Conservation (phyloP, 1,284 basidiomycete species). For the Ceratorhiza oryzae-sativae region DNA sequence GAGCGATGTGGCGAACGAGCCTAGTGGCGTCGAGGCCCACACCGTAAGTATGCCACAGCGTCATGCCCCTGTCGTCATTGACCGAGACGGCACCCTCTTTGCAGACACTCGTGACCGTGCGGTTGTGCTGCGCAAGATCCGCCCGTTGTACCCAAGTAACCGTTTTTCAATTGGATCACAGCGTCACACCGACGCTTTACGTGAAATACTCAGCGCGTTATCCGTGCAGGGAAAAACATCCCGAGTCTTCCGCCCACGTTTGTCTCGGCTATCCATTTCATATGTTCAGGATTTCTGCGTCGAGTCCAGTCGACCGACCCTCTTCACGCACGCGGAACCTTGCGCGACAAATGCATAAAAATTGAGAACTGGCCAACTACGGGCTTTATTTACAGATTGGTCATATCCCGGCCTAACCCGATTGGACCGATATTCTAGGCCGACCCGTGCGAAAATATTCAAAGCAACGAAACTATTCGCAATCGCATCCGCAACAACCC, state of each 20-base stretch:
- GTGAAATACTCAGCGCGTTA: background rate
- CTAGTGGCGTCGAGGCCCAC: background rate
- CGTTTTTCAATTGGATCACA: background rate
- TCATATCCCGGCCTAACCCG: background rate
- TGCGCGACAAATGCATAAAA: too few relatives aligned
- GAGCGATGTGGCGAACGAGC: background rate
- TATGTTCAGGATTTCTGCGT: background rate
- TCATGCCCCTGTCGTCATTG: background rate
- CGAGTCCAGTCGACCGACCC: background rate
- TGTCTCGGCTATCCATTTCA: background rate
- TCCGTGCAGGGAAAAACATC: background rate
- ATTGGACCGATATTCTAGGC: background rate
- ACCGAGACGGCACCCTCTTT: background rate
- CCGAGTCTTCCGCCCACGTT: background rate
- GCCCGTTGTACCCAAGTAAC: background rate
- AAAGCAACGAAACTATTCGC: background rate
- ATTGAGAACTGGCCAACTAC: background rate
- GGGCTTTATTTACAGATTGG: constrained; percentile 16
- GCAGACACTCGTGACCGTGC: background rate
- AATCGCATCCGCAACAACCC: background rate
- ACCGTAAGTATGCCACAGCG: background rate
- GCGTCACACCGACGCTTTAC: background rate
- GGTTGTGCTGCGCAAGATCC: background rate
- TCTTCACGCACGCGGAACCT: too few relatives aligned
- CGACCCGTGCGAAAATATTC: constrained; percentile 20